These are phyloP conservation scores for Ophidiomyces ophidiicola DNA, from an alignment of 2,329 filamentous ascomycete genomes.

Conservation along the genomic window DNA sequence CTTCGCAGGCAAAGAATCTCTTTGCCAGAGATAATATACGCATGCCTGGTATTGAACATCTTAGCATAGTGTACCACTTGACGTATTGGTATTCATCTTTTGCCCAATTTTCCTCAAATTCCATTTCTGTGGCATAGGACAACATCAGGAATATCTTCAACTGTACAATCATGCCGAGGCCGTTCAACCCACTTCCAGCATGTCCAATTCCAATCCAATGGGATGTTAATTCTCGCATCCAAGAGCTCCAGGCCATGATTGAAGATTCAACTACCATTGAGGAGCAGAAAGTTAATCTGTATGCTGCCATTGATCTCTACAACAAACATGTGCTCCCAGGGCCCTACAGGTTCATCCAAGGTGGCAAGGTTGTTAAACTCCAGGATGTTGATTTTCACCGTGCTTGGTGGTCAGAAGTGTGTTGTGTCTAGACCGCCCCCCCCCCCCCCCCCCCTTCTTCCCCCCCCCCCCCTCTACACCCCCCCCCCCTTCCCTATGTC, in stretches of 20 bases:
- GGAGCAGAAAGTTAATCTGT: constrained; percentile 12
- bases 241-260: constrained; percentile 12
- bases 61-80: constrained; percentile 9
- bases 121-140: too few relatives aligned
- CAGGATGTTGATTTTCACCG: constrained; percentile 7
- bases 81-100: too few relatives aligned
- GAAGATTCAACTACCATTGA: constrained; percentile 8
- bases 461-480: background rate
- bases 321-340: constrained; percentile 7
- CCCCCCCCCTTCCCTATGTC: too few relatives aligned
- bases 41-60: constrained; percentile 4
- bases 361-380: constrained; percentile 9
- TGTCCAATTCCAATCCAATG: constrained; percentile 11
- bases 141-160: constrained; percentile 7
- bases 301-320: constrained; percentile 11
- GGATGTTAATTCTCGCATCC: constrained; percentile 8
- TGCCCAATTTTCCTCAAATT: too few relatives aligned
- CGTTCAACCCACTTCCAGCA: constrained; percentile 9
- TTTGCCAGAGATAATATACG: constrained; percentile 9
- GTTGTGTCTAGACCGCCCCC: background rate
- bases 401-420: constrained; percentile 9
- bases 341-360: background rate
- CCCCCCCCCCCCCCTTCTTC: too few relatives aligned
- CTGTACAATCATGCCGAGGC: constrained; percentile 4
- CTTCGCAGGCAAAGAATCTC: constrained; percentile 6